Percentiles rank a stretch among this genome's conserved stretches.
Evolutionary conservation across 2,329 filamentous ascomycete genomes (phyloP).

Genomic region (Stagonosporopsis tanaceti): DNA sequence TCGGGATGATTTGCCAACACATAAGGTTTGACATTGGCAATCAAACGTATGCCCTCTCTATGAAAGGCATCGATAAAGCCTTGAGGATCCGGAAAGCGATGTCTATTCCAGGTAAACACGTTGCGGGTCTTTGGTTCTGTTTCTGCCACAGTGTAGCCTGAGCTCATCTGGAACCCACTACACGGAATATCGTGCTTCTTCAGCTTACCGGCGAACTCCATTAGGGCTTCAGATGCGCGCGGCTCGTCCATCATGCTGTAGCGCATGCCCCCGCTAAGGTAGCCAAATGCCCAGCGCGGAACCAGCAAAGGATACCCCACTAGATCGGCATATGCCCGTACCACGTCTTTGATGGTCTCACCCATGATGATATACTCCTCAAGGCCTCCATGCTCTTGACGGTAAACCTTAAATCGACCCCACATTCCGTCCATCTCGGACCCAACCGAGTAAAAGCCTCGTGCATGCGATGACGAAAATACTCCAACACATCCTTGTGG

Average conservation of each 20-base stretch:
- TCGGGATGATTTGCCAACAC: conserved; percentile 72
- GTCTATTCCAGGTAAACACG: conserved; percentile 75
- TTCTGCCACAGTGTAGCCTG: conserved; percentile 74
- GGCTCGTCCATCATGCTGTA: conserved; percentile 67
- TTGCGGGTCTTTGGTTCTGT: conserved; percentile 73
- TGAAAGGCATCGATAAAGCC: conserved; percentile 70
- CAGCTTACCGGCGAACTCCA: conserved; percentile 68
- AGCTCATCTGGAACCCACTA: conserved; percentile 76
- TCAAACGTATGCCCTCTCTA: conserved; percentile 69
- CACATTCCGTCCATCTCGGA: conserved; percentile 79
- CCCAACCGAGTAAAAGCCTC: conserved; percentile 72
- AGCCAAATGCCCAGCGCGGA: conserved; percentile 76
- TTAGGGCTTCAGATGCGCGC: conserved; percentile 63
- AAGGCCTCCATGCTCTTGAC: conserved; percentile 75
- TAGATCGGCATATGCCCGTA: conserved; percentile 70
- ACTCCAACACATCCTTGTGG: conserved; percentile 70
- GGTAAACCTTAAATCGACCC: conserved; percentile 77
- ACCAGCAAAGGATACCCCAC: conserved; percentile 73
- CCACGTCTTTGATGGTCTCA: conserved; percentile 70
- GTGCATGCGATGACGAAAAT: conserved; percentile 71
- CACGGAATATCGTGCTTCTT: conserved; percentile 73
- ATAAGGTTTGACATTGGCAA: conserved; percentile 79
- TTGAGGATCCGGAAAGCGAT: conserved; percentile 74
- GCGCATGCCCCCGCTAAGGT: conserved; percentile 72
- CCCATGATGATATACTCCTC: conserved; percentile 76